Percentiles rank a stretch among this genome's conserved stretches.
These are phyloP conservation scores for Westerdykella aurantiaca DNA, from an alignment of 2,329 filamentous ascomycete species.

Conservation along the genomic window DNA sequence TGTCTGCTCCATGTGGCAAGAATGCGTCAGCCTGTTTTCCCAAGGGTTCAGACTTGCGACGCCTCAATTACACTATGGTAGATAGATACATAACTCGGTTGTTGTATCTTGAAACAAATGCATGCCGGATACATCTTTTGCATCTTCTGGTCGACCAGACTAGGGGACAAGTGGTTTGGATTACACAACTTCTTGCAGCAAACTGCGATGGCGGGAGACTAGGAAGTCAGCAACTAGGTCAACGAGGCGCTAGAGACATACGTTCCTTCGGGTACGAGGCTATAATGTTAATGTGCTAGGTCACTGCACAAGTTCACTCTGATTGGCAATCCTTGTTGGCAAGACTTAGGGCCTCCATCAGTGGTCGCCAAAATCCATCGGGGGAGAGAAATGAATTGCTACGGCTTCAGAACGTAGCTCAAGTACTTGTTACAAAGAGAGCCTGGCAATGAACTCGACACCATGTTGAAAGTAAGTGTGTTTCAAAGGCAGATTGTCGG, in stretches of 20 bases:
- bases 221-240: constrained; percentile 15
- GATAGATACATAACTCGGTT: no score
- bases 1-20: no score
- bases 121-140: no score
- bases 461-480: no score
- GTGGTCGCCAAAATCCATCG: neutral
- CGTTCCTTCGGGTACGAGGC: constrained; percentile 32
- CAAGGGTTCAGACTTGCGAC: no score
- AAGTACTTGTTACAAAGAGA: neutral
- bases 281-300: constrained; percentile 48
- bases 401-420: neutral
- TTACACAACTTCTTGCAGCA: constrained; percentile 48
- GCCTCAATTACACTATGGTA: no score
- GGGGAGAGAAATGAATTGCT: neutral
- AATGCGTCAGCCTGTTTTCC: no score
- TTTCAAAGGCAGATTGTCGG: no score
- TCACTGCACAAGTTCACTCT: constrained; percentile 10
- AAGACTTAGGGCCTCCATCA: neutral
- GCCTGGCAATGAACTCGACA: no score
- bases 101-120: no score
- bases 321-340: no score
- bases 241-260: constrained; percentile 39
- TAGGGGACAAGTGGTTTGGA: constrained; percentile 3
- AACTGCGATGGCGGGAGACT: constrained; percentile 33
- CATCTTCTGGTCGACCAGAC: constrained; percentile 17